A percentile compares a stretch with the other conserved stretches of the same genome.
phyloP scores from a whole-genome alignment of 2,329 filamentous ascomycete genomes.

The Neofusicoccum kwambonambiense region DNA sequence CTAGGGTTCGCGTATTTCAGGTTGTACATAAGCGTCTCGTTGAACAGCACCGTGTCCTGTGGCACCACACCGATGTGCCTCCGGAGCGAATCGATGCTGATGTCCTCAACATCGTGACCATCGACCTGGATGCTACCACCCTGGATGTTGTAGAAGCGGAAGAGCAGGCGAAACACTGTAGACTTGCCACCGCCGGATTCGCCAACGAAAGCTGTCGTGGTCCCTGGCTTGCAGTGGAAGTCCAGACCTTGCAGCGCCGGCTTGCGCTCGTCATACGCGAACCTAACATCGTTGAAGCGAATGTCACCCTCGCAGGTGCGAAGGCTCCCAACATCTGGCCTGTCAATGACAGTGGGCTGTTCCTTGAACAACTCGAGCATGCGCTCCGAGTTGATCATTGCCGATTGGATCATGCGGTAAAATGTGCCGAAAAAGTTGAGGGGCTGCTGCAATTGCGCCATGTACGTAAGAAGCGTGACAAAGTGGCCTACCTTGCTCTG shows the following conservation, averaged over 20 bases:
- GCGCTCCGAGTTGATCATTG: constrained; percentile 95
- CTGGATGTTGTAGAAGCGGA: constrained; percentile 89
- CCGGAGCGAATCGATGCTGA: constrained; percentile 92
- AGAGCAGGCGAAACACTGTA: constrained; percentile 91
- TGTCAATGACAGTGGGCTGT: constrained; percentile 84
- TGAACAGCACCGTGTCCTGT: constrained; percentile 94
- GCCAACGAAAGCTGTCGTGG: constrained; percentile 92
- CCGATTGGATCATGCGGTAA: constrained; percentile 91
- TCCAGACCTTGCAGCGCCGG: constrained; percentile 79
- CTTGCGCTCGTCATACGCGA: constrained; percentile 84
- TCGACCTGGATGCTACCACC: constrained; percentile 82
- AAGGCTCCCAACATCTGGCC: constrained; percentile 62
- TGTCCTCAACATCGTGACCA: constrained; percentile 75
- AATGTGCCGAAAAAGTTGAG: constrained; percentile 84
- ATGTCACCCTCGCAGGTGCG: constrained; percentile 75
- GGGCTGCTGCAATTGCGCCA: constrained; percentile 69
- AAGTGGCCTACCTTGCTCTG: constrained; percentile 65
- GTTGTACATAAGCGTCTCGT: constrained; percentile 94
- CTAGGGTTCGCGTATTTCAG: constrained; percentile 81
- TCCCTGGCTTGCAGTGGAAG: constrained; percentile 85
- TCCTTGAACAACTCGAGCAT: constrained; percentile 96
- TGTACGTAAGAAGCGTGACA: constrained; percentile 70
- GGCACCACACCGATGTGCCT: constrained; percentile 92
- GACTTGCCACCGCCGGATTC: constrained; percentile 97
- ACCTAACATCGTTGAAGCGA: constrained; percentile 82